A percentile compares a stretch with the other conserved stretches of the same genome.
Conservation (phyloP, 768 basidiomycete genomes). For the Pleurotus platypus region DNA sequence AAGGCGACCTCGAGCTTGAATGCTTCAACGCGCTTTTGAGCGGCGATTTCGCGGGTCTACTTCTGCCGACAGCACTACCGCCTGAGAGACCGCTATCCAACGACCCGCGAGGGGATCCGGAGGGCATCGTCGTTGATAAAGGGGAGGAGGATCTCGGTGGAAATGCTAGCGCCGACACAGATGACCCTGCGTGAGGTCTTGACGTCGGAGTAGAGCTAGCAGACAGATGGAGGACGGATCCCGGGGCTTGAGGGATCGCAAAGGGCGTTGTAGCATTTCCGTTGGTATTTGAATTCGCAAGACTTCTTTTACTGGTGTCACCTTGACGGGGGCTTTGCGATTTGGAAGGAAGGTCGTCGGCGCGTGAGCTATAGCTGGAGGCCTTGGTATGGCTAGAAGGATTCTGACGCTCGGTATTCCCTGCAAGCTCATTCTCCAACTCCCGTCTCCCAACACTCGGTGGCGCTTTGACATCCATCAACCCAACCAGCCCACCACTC, state of each 20-base stretch:
- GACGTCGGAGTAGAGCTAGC: slow-evolving; percentile 12
- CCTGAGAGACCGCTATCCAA: background rate
- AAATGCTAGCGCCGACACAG: no score
- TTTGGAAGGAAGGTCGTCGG: no score
- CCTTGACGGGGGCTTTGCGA: no score
- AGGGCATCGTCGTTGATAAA: slow-evolving; percentile 2
- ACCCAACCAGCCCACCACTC: slow-evolving; percentile 15
- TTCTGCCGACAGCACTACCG: background rate
- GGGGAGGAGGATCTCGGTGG: no score
- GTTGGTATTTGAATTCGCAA: no score
- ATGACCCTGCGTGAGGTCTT: background rate
- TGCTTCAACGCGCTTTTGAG: slow-evolving; percentile 63
- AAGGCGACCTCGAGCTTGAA: slow-evolving; percentile 45
- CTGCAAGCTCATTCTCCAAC: slow-evolving; percentile 19
- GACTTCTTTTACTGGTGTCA: no score
- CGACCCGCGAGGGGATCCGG: background rate
- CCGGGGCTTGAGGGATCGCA: slow-evolving; percentile 27
- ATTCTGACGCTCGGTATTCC: no score
- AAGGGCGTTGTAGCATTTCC: background rate
- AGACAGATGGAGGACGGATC: slow-evolving; percentile 24
- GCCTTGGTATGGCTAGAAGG: no score
- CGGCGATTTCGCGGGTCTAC: slow-evolving; percentile 41
- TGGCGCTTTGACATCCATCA: slow-evolving; percentile 47
- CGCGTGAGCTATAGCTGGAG: no score
- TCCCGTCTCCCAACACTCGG: slow-evolving; percentile 31